Evolutionary conservation across 192 early-diverging fungal genomes (phyloP).

Genomic region (Phycomyces nitens): DNA sequence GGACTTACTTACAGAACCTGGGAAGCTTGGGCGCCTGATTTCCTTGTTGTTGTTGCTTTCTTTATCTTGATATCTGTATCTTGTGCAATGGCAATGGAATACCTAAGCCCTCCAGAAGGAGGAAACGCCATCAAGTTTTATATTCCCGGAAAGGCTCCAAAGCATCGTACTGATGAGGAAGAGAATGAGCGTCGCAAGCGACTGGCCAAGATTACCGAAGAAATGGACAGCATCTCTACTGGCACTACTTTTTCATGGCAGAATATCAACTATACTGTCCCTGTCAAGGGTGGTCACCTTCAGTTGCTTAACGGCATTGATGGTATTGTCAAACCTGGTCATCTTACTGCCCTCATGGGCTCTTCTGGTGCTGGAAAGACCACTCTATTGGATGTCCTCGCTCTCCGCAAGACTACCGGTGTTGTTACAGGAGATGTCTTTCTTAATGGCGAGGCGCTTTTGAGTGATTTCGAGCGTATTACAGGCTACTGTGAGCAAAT

Average conservation of each 20-base stretch:
- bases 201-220: slow-evolving; percentile 28
- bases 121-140: slow-evolving; percentile 52
- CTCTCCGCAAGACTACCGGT: slow-evolving; percentile 72
- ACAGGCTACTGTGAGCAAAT: slow-evolving; percentile 89
- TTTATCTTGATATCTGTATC: slow-evolving; percentile 42
- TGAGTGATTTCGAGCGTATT: slow-evolving; percentile 53
- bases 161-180: slow-evolving; percentile 22
- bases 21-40: slow-evolving; percentile 54
- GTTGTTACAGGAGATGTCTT: slow-evolving; percentile 57
- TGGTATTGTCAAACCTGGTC: slow-evolving; percentile 70
- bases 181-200: slow-evolving; percentile 25
- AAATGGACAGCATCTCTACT: slow-evolving; percentile 34
- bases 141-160: slow-evolving; percentile 36
- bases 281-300: slow-evolving; percentile 54
- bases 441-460: slow-evolving; percentile 50
- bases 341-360: slow-evolving; percentile 89
- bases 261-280: slow-evolving; percentile 66
- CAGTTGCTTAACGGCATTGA: slow-evolving; percentile 66
- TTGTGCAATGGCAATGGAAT: slow-evolving; percentile 55
- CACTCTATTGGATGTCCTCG: slow-evolving; percentile 69
- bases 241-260: slow-evolving; percentile 60
- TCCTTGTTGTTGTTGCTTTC: slow-evolving; percentile 53
- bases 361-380: slow-evolving; percentile 89
- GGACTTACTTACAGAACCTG: slow-evolving; percentile 53
- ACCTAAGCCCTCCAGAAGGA: slow-evolving; percentile 55